phyloP scores from a whole-genome alignment of 495 filamentous ascomycete species.

The Beverwykella pulmonaria region DNA sequence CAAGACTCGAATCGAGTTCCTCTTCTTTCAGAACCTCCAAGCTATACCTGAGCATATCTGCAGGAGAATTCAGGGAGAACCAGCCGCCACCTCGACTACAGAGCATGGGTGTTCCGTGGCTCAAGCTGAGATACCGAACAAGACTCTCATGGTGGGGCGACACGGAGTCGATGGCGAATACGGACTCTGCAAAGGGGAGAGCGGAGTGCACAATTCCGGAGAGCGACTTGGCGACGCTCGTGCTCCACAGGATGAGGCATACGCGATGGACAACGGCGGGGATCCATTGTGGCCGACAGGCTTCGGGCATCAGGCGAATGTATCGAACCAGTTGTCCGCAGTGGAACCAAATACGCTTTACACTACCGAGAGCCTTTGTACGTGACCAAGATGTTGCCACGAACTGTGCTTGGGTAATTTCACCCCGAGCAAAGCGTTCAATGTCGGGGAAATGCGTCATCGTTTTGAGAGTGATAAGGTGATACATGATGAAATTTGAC shows the following conservation, averaged over 20 bases:
- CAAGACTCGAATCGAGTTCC: conserved; percentile 45
- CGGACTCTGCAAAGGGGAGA: conserved; percentile 7
- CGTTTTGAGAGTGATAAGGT: conserved; percentile 32
- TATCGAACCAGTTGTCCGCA: conserved; percentile 30
- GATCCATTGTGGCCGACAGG: conserved; percentile 58
- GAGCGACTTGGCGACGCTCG: conserved; percentile 26
- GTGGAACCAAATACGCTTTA: conserved; percentile 24
- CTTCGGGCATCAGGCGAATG: conserved; percentile 35
- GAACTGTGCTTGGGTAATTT: conserved; percentile 22
- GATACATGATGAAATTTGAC: conserved; percentile 32
- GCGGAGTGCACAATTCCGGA: conserved; percentile 1
- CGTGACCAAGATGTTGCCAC: conserved; percentile 16
- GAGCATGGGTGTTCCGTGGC: conserved; percentile 30
- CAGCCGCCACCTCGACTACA: conserved; percentile 39
- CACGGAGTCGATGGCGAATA: conserved; percentile 38
- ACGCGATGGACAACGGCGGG: conserved; percentile 57
- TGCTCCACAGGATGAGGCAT: conserved; percentile 54
- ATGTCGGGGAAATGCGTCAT: conserved; percentile 26
- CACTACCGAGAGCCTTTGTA: conserved; percentile 9
- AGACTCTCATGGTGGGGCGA: conserved; percentile 47
- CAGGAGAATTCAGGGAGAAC: conserved; percentile 35
- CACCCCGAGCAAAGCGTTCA: conserved; percentile 25
- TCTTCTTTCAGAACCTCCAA: conserved; percentile 51
- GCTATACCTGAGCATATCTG: conserved; percentile 50
- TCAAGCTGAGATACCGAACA: conserved; percentile 48